These are phyloP conservation scores for Botrytis paeoniae DNA, from an alignment of 2,329 filamentous ascomycete genomes.

Conservation along the genomic window DNA sequence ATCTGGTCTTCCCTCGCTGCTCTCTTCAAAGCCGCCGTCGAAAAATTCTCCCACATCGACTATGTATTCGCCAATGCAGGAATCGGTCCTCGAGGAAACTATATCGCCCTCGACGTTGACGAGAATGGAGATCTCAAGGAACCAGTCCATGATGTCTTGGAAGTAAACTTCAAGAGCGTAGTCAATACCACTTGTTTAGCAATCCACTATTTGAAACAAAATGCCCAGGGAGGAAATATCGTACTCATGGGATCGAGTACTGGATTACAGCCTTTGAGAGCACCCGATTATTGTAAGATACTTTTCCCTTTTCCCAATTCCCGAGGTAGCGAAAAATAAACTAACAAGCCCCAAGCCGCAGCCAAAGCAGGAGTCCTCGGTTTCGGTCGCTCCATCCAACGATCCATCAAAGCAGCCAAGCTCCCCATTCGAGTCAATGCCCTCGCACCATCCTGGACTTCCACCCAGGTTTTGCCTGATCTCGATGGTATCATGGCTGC, in stretches of 20 bases:
- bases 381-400: slow-evolving; percentile 47
- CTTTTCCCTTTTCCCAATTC: not conserved
- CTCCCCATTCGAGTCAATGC: slow-evolving; percentile 51
- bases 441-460: slow-evolving; percentile 54
- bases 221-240: slow-evolving; percentile 49
- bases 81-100: slow-evolving; percentile 46
- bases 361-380: slow-evolving; percentile 56
- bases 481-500: slow-evolving; percentile 40
- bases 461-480: slow-evolving; percentile 46
- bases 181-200: slow-evolving; percentile 50
- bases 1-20: slow-evolving; percentile 49
- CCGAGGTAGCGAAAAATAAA: slow-evolving; percentile 29
- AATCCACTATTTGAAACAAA: slow-evolving; percentile 49
- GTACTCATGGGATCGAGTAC: slow-evolving; percentile 53
- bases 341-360: slow-evolving; percentile 35
- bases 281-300: slow-evolving; percentile 45
- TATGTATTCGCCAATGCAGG: slow-evolving; percentile 49
- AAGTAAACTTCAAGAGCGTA: slow-evolving; percentile 50
- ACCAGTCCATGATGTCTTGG: slow-evolving; percentile 44
- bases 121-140: slow-evolving; percentile 48
- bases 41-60: slow-evolving; percentile 31
- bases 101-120: slow-evolving; percentile 47
- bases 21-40: slow-evolving; percentile 51
- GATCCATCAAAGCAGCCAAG: slow-evolving; percentile 36
- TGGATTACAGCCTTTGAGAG: slow-evolving; percentile 49